A percentile compares a stretch with the other conserved stretches of the same genome.
Conservation (phyloP, 2,329 filamentous ascomycete species). For the Amauroascus niger region DNA sequence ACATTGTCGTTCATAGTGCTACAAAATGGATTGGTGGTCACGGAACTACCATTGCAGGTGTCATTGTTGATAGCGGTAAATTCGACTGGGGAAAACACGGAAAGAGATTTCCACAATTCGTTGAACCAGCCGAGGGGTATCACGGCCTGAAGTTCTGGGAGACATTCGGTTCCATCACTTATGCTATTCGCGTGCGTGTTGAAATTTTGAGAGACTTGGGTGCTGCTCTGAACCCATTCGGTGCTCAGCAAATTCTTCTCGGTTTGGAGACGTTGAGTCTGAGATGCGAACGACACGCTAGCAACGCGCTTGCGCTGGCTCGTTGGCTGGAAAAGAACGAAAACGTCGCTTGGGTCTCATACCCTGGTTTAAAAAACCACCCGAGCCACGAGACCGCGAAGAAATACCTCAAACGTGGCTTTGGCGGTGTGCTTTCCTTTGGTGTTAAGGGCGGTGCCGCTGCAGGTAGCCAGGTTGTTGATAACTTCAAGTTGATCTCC, state of each 20-base stretch:
- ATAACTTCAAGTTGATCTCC: slow-evolving; percentile 88
- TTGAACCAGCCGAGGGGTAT: slow-evolving; percentile 79
- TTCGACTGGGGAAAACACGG: slow-evolving; percentile 87
- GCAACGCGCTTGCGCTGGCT: slow-evolving; percentile 71
- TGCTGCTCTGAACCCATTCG: slow-evolving; percentile 75
- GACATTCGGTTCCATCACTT: slow-evolving; percentile 73
- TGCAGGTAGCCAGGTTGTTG: slow-evolving; percentile 81
- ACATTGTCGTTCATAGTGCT: slow-evolving; percentile 88
- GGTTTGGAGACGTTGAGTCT: slow-evolving; percentile 84
- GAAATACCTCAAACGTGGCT: slow-evolving; percentile 76
- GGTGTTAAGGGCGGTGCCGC: slow-evolving; percentile 79
- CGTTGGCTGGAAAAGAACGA: slow-evolving; percentile 73
- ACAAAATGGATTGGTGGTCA: slow-evolving; percentile 98
- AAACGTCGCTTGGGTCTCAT: slow-evolving; percentile 86
- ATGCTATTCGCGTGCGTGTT: slow-evolving; percentile 74
- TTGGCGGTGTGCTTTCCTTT: slow-evolving; percentile 84
- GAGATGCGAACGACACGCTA: slow-evolving; percentile 73
- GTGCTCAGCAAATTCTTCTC: slow-evolving; percentile 80
- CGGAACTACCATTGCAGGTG: slow-evolving; percentile 79
- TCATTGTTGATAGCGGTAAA: slow-evolving; percentile 79
- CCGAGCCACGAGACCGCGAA: slow-evolving; percentile 69
- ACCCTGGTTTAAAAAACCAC: slow-evolving; percentile 78
- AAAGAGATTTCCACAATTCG: slow-evolving; percentile 82
- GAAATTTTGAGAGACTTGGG: slow-evolving; percentile 86
- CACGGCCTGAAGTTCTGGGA: slow-evolving; percentile 93